These are phyloP conservation scores for Amaranthus tricolor DNA, from an alignment of 179 eudicot species.

Conservation along the genomic window DNA sequence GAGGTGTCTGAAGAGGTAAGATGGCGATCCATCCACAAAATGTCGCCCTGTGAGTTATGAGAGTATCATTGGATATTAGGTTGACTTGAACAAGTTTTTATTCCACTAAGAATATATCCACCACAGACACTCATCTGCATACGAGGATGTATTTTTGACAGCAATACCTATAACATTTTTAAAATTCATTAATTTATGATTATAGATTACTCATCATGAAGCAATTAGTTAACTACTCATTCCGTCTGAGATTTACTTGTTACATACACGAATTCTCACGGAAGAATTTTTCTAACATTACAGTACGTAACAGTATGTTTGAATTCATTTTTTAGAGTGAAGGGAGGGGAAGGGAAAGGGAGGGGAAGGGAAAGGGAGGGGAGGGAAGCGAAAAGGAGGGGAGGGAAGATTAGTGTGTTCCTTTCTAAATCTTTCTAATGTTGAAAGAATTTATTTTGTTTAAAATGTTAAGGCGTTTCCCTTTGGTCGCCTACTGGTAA, in stretches of 20 bases:
- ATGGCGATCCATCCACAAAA: background rate
- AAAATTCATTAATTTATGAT: background rate
- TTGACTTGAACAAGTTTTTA: constrained; percentile 42
- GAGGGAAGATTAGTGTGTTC: too few relatives aligned
- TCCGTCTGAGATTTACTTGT: background rate
- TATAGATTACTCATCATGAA: too few relatives aligned
- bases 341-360: too few relatives aligned
- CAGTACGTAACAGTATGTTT: too few relatives aligned
- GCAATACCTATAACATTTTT: constrained; percentile 64
- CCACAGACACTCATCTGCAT: constrained; percentile 97
- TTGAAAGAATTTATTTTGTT: too few relatives aligned
- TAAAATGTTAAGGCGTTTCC: too few relatives aligned
- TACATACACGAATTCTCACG: background rate
- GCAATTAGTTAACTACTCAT: background rate
- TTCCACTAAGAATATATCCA: constrained; percentile 84
- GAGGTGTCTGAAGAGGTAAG: background rate
- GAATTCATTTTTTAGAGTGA: too few relatives aligned
- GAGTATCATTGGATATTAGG: background rate
- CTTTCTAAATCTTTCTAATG: too few relatives aligned
- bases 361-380: too few relatives aligned
- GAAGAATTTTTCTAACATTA: background rate
- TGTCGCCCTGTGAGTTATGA: background rate
- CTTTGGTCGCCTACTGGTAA: too few relatives aligned
- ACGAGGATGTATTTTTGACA: constrained; percentile 90
- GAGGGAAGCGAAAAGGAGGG: too few relatives aligned